A percentile compares a stretch with the other conserved stretches of the same genome.
These are phyloP conservation scores for Perilla frutescens DNA, from an alignment of 257 asterid species.

Conservation along the genomic window DNA sequence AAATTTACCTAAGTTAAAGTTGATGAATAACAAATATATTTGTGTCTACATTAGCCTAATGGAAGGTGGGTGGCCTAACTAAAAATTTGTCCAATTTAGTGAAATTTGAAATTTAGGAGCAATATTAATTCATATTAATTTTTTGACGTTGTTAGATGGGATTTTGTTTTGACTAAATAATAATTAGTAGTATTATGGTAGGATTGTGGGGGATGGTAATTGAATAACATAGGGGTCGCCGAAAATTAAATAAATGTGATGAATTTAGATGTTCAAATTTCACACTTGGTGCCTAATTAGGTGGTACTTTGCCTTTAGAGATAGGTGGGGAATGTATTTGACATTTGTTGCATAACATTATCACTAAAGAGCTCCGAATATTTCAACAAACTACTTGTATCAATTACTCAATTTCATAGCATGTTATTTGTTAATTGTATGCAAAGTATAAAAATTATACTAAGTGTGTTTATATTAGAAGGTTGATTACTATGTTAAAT, in stretches of 20 bases:
- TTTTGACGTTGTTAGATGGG: background rate
- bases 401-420: no score
- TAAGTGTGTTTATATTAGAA: no score
- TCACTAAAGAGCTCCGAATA: no score
- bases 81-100: background rate
- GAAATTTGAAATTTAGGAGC: background rate
- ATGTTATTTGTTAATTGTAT: no score
- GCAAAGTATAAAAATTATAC: no score
- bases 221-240: slow-evolving; percentile 13
- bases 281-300: background rate
- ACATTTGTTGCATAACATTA: no score
- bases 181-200: background rate
- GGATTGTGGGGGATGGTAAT: slow-evolving; percentile 18
- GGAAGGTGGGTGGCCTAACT: background rate
- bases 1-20: no score
- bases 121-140: background rate
- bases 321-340: no score
- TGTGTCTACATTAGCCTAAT: background rate
- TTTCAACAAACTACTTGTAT: no score
- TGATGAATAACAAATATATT: no score
- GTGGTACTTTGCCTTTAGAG: no score
- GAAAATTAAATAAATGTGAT: background rate
- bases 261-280: background rate
- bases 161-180: slow-evolving; percentile 17
- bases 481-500: no score